A percentile compares a stretch with the other conserved stretches of the same genome.
phyloP scores from a whole-genome alignment of 2,329 filamentous ascomycete species.

The Calonectria fujianensis region DNA sequence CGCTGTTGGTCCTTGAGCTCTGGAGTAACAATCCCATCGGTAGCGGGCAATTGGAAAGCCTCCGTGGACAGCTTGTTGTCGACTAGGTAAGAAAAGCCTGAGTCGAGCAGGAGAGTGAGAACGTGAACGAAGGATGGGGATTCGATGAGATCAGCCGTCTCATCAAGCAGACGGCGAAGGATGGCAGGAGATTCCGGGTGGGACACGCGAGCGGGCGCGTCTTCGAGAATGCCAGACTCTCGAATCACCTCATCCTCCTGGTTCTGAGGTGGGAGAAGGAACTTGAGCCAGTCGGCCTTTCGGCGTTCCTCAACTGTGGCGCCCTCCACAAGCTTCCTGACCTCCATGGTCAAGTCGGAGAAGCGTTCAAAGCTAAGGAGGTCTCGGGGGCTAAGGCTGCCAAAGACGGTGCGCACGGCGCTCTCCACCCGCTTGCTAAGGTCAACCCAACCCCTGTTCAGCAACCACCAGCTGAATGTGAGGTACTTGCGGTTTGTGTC shows the following conservation, averaged over 20 bases:
- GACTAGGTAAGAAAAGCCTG: constrained; percentile 88
- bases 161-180: constrained; percentile 90
- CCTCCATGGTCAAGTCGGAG: constrained; percentile 86
- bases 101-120: constrained; percentile 88
- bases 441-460: constrained; percentile 92
- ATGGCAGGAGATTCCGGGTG: constrained; percentile 70
- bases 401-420: constrained; percentile 94
- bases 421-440: constrained; percentile 86
- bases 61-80: constrained; percentile 87
- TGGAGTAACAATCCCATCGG: constrained; percentile 62
- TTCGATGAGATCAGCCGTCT: constrained; percentile 96
- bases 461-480: constrained; percentile 98
- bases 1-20: constrained; percentile 72
- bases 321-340: constrained; percentile 90
- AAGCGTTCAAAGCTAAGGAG: constrained; percentile 88
- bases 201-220: constrained; percentile 62
- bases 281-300: constrained; percentile 83
- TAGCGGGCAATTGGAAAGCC: constrained; percentile 78
- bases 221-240: constrained; percentile 86
- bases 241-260: constrained; percentile 89
- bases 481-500: constrained; percentile 96
- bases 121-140: constrained; percentile 94
- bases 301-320: constrained; percentile 63
- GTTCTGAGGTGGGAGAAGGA: constrained; percentile 85
- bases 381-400: constrained; percentile 90